phyloP scores from a whole-genome alignment of 2,329 filamentous ascomycete genomes.

The Arthrobotrys sphaeroides region DNA sequence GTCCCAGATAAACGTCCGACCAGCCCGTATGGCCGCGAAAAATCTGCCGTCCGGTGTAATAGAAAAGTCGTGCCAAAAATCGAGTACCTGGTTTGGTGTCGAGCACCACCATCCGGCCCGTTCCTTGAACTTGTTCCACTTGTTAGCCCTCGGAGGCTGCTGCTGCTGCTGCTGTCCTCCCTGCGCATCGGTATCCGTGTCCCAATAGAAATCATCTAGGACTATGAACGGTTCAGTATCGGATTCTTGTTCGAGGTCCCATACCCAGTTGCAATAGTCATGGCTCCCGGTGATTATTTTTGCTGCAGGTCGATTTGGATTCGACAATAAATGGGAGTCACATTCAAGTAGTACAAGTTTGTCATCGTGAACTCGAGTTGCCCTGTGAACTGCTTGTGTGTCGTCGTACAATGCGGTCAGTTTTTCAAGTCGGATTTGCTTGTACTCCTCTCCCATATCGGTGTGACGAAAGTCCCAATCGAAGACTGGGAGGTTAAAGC shows the following conservation, averaged over 20 bases:
- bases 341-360: slow-evolving; percentile 53
- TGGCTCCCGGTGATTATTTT: slow-evolving; percentile 56
- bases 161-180: background rate
- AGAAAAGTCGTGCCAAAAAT: slow-evolving; percentile 57
- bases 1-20: slow-evolving; percentile 57
- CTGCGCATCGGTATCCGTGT: slow-evolving; percentile 33
- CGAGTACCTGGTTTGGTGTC: slow-evolving; percentile 57
- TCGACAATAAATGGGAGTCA: background rate
- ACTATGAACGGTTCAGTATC: slow-evolving; percentile 55
- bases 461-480: slow-evolving; percentile 58
- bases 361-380: slow-evolving; percentile 56
- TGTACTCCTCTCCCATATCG: slow-evolving; percentile 57
- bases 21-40: slow-evolving; percentile 56
- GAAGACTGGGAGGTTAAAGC: slow-evolving; percentile 56
- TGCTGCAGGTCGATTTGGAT: background rate
- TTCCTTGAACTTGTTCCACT: slow-evolving; percentile 56
- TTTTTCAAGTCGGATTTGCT: slow-evolving; percentile 55
- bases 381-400: slow-evolving; percentile 56
- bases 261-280: slow-evolving; percentile 58
- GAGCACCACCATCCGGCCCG: slow-evolving; percentile 58
- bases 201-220: slow-evolving; percentile 58
- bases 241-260: slow-evolving; percentile 53
- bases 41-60: slow-evolving; percentile 53
- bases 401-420: slow-evolving; percentile 55
- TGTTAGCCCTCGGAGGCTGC: slow-evolving; percentile 20